Percentiles rank a stretch among this genome's conserved stretches.
These are phyloP conservation scores for Saturnispora silvae DNA, from an alignment of 805 yeast genomes.

Conservation along the genomic window DNA sequence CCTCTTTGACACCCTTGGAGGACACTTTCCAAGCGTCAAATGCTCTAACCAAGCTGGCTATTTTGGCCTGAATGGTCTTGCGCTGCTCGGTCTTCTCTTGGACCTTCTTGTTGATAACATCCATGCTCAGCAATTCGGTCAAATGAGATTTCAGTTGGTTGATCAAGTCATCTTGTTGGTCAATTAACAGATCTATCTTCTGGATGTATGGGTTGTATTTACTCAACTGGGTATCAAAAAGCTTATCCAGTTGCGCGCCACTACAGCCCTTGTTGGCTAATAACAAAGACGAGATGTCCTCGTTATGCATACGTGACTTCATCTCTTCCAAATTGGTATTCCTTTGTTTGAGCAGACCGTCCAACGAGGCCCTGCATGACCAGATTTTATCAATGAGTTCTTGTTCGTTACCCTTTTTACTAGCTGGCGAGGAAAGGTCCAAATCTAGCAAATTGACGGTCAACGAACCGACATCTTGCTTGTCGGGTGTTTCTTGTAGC, in stretches of 20 bases:
- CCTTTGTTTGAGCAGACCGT: slow-evolving; percentile 55
- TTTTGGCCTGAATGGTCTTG: slow-evolving; percentile 28
- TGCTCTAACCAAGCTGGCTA: slow-evolving; percentile 36
- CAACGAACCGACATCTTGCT: slow-evolving; percentile 1
- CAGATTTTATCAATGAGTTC: slow-evolving; percentile 41
- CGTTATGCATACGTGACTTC: slow-evolving; percentile 61
- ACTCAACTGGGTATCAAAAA: slow-evolving; percentile 62
- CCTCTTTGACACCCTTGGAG: slow-evolving; percentile 48
- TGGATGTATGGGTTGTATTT: slow-evolving; percentile 64
- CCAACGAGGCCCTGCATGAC: slow-evolving; percentile 48
- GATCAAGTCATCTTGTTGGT: slow-evolving; percentile 47
- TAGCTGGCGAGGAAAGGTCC: slow-evolving; percentile 33
- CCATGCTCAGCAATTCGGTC: slow-evolving; percentile 35
- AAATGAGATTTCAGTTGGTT: slow-evolving; percentile 32
- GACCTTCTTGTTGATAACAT: slow-evolving; percentile 34
- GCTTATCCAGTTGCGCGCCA: slow-evolving; percentile 33
- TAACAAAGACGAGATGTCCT: slow-evolving; percentile 73
- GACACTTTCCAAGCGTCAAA: slow-evolving; percentile 50
- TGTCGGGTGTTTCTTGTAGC: slow-evolving; percentile 14
- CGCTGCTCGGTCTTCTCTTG: slow-evolving; percentile 32
- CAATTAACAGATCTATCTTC: slow-evolving; percentile 58
- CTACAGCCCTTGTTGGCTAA: slow-evolving; percentile 46
- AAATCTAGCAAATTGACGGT: slow-evolving; percentile 47
- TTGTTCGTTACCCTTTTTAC: slow-evolving; percentile 22
- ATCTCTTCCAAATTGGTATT: slow-evolving; percentile 48